Percentiles rank a stretch among this genome's conserved stretches.
Evolutionary conservation across 2,329 filamentous ascomycete genomes (phyloP).

Genomic region (Polytolypa hystricis): DNA sequence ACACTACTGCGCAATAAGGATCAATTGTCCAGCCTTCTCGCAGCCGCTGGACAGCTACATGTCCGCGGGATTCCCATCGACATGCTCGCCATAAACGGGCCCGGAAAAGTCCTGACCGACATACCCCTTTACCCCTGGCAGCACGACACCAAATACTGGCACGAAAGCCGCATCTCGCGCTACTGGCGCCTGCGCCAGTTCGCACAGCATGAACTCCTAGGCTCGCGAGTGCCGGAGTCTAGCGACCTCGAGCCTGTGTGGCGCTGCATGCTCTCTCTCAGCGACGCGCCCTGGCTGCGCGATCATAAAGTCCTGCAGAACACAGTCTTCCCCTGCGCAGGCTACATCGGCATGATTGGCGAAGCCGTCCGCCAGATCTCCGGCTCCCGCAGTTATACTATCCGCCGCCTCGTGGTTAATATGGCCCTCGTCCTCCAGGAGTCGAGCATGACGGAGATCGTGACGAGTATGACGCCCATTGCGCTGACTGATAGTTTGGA

Average conservation of each 20-base stretch:
- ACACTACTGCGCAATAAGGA: slow-evolving; percentile 4
- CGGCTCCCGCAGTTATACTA: background rate
- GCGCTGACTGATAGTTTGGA: slow-evolving; percentile 11
- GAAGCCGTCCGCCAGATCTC: slow-evolving; percentile 23
- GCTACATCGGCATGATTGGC: slow-evolving; percentile 22
- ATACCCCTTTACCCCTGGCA: slow-evolving; percentile 20
- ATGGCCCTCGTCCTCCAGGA: background rate
- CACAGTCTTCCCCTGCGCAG: slow-evolving; percentile 17
- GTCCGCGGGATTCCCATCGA: background rate
- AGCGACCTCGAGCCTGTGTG: slow-evolving; percentile 16
- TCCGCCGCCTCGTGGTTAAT: background rate
- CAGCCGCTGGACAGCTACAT: background rate
- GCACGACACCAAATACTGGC: slow-evolving; percentile 13
- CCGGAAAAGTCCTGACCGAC: slow-evolving; percentile 11
- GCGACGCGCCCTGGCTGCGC: slow-evolving; percentile 18
- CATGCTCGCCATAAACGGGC: slow-evolving; percentile 1
- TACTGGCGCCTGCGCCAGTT: slow-evolving; percentile 13
- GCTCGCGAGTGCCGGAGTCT: slow-evolving; percentile 18
- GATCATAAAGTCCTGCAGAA: slow-evolving; percentile 25
- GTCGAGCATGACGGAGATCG: slow-evolving; percentile 1
- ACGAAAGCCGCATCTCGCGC: slow-evolving; percentile 13
- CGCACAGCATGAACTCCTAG: slow-evolving; percentile 19
- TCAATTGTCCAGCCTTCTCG: background rate
- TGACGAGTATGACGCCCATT: slow-evolving; percentile 5
- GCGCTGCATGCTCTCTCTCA: slow-evolving; percentile 18